These are phyloP conservation scores for Podila verticillata DNA, from an alignment of 192 early-diverging fungal genomes.

Conservation along the genomic window DNA sequence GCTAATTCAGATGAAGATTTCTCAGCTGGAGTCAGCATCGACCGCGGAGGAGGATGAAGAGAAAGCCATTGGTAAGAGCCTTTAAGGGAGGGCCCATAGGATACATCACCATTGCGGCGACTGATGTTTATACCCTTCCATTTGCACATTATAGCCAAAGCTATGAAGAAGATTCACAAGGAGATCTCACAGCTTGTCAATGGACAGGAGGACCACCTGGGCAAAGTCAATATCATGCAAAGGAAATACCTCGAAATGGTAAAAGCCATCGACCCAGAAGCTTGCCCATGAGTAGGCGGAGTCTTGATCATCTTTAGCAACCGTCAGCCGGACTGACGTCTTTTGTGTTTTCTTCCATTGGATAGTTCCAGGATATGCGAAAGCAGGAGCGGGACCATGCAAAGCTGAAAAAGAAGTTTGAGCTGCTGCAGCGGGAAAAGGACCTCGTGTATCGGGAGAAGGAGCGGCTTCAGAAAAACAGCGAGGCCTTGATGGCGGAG, in stretches of 20 bases:
- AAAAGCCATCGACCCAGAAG: conserved; percentile 3
- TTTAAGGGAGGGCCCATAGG: background rate
- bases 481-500: conserved; percentile 12
- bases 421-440: conserved; percentile 59
- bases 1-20: conserved; percentile 66
- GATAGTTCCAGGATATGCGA: conserved; percentile 68
- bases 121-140: background rate
- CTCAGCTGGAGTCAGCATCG: conserved; percentile 61
- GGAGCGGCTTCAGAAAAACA: conserved; percentile 13
- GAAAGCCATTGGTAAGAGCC: conserved; percentile 58
- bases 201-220: conserved; percentile 55
- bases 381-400: conserved; percentile 62
- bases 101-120: background rate
- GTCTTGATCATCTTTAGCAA: too few species aligned
- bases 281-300: too few species aligned
- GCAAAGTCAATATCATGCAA: conserved; percentile 59
- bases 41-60: conserved; percentile 67
- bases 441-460: conserved; percentile 51
- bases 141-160: conserved; percentile 55
- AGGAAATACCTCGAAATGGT: conserved; percentile 70
- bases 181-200: conserved; percentile 62
- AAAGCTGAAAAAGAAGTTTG: conserved; percentile 57
- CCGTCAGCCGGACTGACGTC: background rate
- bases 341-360: background rate
- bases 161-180: conserved; percentile 66